Evolutionary conservation across 2,329 filamentous ascomycete genomes (phyloP), one percentile per base, ranked within the genome.

Genomic region (Verticillium nubilum): DNA sequence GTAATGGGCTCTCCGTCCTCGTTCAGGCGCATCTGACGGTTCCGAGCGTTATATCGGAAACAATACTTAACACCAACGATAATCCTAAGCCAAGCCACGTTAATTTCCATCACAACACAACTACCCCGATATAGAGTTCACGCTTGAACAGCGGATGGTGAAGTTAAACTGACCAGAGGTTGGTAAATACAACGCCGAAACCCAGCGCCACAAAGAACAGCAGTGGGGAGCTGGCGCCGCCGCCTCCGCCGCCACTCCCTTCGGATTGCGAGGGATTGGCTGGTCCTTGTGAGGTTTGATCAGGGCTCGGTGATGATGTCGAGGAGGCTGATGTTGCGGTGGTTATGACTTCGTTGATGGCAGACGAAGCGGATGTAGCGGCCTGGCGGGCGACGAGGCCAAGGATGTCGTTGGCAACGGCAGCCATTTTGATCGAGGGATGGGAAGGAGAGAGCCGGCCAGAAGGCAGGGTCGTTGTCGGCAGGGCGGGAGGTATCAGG

Each of bases 11-110:
- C 93, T 71, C 90, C 90, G 66, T 93, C 90, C 67, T 92, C 90
- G 65, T 80, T 90, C 78, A 76, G 84, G 78, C 91, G 87, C 69
- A 92, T 78, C 62, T 88, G 87, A 57, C 95, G 89, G 71, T 96
- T 96, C 61, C 95, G 89, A 67, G 95, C 93, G 75, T 98, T 98
- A 75, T 99, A 98, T 67, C 95, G 86, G 76, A 99, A 99, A 78
- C 95, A 99, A 75, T 99, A 99, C 78, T 99, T 99, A 62, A 99
- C 95, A 67, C 95, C 95, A 62, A 99, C 95, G 68, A 99, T 99
- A 69, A 99, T 99, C 95, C 95, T 99, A 69, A 58, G 65, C 73
- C 25, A 19, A 23, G 13, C 42, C 42, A 12, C 1, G 42, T 50
- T 10, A 50, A 12, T 26, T 23, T 3, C 10, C 19, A 17, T 50